Conservation (phyloP, 2,329 filamentous ascomycete species). For the Teratosphaeria nubilosa region DNA sequence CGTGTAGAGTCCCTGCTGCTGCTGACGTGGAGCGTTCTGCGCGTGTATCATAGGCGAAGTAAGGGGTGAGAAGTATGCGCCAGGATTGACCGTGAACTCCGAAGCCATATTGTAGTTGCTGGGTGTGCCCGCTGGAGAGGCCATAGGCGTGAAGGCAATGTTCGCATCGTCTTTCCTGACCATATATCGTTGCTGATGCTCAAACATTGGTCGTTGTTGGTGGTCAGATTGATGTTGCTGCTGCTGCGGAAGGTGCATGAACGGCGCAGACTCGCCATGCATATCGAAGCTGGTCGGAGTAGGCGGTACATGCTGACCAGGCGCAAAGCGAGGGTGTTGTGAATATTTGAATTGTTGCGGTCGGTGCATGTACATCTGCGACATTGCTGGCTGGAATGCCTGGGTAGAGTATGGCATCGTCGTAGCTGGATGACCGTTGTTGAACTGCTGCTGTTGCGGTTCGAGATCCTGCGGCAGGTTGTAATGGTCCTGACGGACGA, state of each 20-base stretch:
- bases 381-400: slow-evolving; percentile 19
- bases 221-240: slow-evolving; percentile 31
- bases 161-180: slow-evolving; percentile 56
- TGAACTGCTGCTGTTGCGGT: slow-evolving; percentile 2
- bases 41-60: slow-evolving; percentile 72
- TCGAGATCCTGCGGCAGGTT: slow-evolving; percentile 11
- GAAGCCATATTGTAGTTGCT: slow-evolving; percentile 46
- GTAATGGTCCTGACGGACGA: slow-evolving; percentile 19
- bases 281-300: slow-evolving; percentile 75
- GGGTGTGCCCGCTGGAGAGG: slow-evolving; percentile 75
- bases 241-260: slow-evolving; percentile 43
- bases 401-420: slow-evolving; percentile 12
- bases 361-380: slow-evolving; percentile 13
- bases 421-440: slow-evolving; percentile 5
- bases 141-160: slow-evolving; percentile 59
- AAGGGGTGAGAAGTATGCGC: slow-evolving; percentile 71
- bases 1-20: slow-evolving; percentile 35
- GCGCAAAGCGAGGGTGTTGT: slow-evolving; percentile 32
- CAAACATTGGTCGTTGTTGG: slow-evolving; percentile 54
- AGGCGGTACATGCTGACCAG: slow-evolving; percentile 54
- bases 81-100: slow-evolving; percentile 51
- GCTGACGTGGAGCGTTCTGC: slow-evolving; percentile 39
- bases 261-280: slow-evolving; percentile 48
- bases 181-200: slow-evolving; percentile 47
- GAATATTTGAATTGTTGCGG: slow-evolving; percentile 27